These are phyloP conservation scores for Candida xyloterini DNA, from an alignment of 805 yeast species.

Conservation along the genomic window DNA sequence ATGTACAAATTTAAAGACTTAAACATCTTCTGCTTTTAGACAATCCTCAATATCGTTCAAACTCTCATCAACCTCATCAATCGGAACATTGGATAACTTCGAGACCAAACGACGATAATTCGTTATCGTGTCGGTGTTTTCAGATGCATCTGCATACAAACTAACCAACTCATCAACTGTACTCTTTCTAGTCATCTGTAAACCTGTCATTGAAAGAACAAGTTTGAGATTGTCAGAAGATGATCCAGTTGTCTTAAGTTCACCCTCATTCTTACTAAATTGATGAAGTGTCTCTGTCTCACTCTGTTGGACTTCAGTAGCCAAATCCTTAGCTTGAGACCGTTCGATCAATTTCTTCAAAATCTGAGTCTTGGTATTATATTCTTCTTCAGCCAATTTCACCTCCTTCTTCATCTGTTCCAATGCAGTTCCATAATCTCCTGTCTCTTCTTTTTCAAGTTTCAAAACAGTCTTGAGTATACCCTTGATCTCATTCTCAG, in stretches of 20 bases:
- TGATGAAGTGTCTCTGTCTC: constrained; percentile 29
- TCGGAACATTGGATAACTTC: constrained; percentile 63
- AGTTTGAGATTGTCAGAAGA: constrained; percentile 26
- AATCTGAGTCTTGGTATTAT: constrained; percentile 16
- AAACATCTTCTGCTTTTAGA: constrained; percentile 23
- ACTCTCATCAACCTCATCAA: constrained; percentile 64
- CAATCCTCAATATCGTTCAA: constrained; percentile 54
- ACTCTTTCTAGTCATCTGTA: constrained; percentile 53
- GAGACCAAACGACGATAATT: constrained; percentile 68
- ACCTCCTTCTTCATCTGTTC: constrained; percentile 16
- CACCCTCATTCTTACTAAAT: constrained; percentile 17
- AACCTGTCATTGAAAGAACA: constrained; percentile 43
- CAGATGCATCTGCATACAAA: constrained; percentile 37
- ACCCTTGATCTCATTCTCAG: constrained; percentile 29
- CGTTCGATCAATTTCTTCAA: constrained; percentile 35
- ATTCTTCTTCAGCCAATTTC: constrained; percentile 18
- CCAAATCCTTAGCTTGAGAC: constrained; percentile 45
- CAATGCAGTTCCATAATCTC: constrained; percentile 26
- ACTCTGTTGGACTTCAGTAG: constrained; percentile 38
- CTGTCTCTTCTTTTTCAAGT: constrained; percentile 16
- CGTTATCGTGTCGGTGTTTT: constrained; percentile 53
- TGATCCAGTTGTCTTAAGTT: constrained; percentile 21
- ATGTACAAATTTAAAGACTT: background rate
- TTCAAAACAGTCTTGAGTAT: constrained; percentile 35
- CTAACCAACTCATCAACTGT: constrained; percentile 47